Conservation (phyloP, 2,329 filamentous ascomycete genomes). For the Cladophialophora yegresii region DNA sequence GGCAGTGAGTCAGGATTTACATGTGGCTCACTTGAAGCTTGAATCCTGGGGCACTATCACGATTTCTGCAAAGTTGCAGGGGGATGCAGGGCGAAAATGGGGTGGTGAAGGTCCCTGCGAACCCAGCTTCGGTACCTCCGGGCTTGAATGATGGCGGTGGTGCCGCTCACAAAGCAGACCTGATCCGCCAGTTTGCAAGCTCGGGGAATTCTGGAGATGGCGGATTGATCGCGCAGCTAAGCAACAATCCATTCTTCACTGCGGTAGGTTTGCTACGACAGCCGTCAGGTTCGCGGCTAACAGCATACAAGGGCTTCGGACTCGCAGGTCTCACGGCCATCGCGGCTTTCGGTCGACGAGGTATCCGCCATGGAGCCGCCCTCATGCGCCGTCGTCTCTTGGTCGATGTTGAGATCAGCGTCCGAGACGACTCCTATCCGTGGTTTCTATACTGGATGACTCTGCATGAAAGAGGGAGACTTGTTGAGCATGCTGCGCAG, state of each 20-base stretch:
- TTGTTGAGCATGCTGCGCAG: constrained; percentile 50
- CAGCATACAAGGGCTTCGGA: constrained; percentile 67
- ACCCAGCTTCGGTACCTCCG: constrained; percentile 4
- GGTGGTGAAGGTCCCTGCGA: constrained; percentile 24
- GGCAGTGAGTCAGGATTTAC: not conserved
- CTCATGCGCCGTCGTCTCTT: constrained; percentile 82
- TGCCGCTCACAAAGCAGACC: constrained; percentile 28
- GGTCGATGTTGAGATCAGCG: constrained; percentile 93
- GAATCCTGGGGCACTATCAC: not conserved
- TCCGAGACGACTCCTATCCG: constrained; percentile 87
- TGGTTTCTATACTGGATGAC: constrained; percentile 97
- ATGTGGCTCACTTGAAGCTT: not conserved
- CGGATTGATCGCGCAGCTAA: constrained; percentile 49
- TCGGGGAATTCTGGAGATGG: constrained; percentile 40
- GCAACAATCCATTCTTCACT: constrained; percentile 54
- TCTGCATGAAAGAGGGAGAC: constrained; percentile 68
- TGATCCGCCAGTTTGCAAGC: constrained; percentile 30
- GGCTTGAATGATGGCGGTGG: constrained; percentile 13
- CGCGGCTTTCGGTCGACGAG: constrained; percentile 77
- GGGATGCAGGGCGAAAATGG: constrained; percentile 34
- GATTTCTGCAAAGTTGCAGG: constrained; percentile 5
- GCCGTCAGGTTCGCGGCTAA: not conserved
- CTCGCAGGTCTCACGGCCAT: constrained; percentile 84
- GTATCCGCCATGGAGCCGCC: constrained; percentile 68
- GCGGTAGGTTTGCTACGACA: constrained; percentile 43